These are phyloP conservation scores for Apiotrichum veenhuisii DNA, from an alignment of 1,284 basidiomycete genomes.

Conservation along the genomic window DNA sequence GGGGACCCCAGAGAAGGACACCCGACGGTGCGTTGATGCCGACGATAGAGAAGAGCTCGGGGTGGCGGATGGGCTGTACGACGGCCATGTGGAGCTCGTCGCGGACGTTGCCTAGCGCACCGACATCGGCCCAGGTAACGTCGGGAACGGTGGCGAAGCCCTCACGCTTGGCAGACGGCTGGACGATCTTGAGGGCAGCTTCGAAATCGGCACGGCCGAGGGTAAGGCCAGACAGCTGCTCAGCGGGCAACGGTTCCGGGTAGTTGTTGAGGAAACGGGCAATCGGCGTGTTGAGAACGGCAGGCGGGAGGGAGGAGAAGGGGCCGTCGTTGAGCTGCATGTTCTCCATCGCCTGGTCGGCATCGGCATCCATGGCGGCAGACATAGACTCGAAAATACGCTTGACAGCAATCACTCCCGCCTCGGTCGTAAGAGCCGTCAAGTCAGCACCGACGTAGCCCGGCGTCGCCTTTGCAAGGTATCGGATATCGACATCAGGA, in stretches of 20 bases:
- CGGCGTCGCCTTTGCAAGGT: slow-evolving; percentile 85
- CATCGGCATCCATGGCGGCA: slow-evolving; percentile 43
- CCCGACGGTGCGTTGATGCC: slow-evolving; percentile 86
- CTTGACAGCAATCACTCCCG: slow-evolving; percentile 93
- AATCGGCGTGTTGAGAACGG: slow-evolving; percentile 65
- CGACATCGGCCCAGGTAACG: slow-evolving; percentile 91
- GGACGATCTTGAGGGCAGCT: slow-evolving; percentile 74
- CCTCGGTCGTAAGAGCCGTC: slow-evolving; percentile 83
- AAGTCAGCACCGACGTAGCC: slow-evolving; percentile 97
- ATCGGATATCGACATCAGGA: slow-evolving; percentile 40
- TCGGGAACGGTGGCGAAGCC: slow-evolving; percentile 96
- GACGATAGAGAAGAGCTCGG: slow-evolving; percentile 80
- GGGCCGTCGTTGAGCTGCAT: slow-evolving; percentile 37
- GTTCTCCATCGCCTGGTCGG: slow-evolving; percentile 17
- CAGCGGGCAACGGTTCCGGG: slow-evolving; percentile 67
- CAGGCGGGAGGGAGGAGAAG: slow-evolving; percentile 38
- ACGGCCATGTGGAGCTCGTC: slow-evolving; percentile 97
- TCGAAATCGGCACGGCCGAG: slow-evolving; percentile 78
- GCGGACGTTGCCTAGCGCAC: slow-evolving; percentile 78
- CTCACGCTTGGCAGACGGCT: slow-evolving; percentile 94
- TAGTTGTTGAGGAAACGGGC: slow-evolving; percentile 83
- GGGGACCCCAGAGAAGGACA: slow-evolving; percentile 96
- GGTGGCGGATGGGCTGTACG: slow-evolving; percentile 87
- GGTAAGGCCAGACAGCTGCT: slow-evolving; percentile 72
- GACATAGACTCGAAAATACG: slow-evolving; percentile 76